A percentile compares a stretch with the other conserved stretches of the same genome.
These are phyloP conservation scores for Priceomyces medius DNA, from an alignment of 805 yeast species.

Conservation along the genomic window DNA sequence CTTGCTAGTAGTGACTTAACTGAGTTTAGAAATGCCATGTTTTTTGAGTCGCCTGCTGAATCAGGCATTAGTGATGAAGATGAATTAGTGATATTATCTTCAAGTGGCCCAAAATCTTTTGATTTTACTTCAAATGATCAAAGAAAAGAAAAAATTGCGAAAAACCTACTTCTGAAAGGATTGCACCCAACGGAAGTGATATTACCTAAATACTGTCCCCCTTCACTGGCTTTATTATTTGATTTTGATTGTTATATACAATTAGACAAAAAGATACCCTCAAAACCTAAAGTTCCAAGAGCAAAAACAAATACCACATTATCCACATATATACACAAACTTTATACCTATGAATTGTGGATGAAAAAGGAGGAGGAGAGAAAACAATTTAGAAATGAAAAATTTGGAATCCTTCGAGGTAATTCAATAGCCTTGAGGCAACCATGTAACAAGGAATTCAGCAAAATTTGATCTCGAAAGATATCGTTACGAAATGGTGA, in stretches of 20 bases:
- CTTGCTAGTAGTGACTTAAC: background rate
- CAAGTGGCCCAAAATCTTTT: background rate
- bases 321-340: constrained; percentile 23
- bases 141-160: background rate
- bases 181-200: background rate
- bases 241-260: background rate
- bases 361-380: background rate
- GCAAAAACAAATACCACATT: constrained; percentile 25
- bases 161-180: background rate
- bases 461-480: background rate
- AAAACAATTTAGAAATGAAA: background rate
- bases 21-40: background rate
- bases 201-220: constrained; percentile 16
- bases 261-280: background rate
- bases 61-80: background rate
- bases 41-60: background rate
- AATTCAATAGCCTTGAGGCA: background rate
- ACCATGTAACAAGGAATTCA: background rate
- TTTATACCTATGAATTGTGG: constrained; percentile 17
- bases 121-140: background rate
- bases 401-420: background rate
- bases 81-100: background rate
- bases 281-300: constrained; percentile 18
- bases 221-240: constrained; percentile 8
- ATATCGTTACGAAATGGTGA: background rate